Evolutionary conservation across 2,329 filamentous ascomycete species (phyloP), one percentile per base, ranked within the genome.

Genomic region (Chlorencoelia australis): DNA sequence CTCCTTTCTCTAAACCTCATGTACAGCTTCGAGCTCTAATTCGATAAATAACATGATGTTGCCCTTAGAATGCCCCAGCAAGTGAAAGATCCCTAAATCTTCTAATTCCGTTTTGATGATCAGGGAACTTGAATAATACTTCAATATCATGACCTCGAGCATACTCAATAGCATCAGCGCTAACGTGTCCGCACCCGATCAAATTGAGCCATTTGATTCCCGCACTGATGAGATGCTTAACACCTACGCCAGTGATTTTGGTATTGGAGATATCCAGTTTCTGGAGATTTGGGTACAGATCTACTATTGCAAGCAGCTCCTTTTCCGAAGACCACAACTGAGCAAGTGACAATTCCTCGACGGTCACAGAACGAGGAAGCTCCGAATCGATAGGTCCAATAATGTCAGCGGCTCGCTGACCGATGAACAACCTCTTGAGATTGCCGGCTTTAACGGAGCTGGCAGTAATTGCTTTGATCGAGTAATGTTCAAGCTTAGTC

Each of bases 81-180:
- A n/a, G n/a, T n/a, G n/a, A n/a, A n/a, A n/a, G 36, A 9, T 35
- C 15, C 26, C 31, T 34, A 5, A 17, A 37, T 1, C 7, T 21
- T 14, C n/a, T n/a, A n/a, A n/a, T n/a, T 4, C 10, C 3, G 15
- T 16, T 5, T 7, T 2, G 14, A 11, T 4, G 8, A 7, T n/a
- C 25, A 5, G 22, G 20, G 27, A 47, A 46, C 7, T 30, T 34
- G 21, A 41, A 52, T 7, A 37, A 29, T 6, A 59, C 49, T 15
- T 48, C 33, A 9, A 52, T 43, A 9, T 50, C 54, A 27, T 47
- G 44, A 4, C 38, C 35, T 20, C 54, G 43, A 30, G 56, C 57
- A 42, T 48, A 56, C 11, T 53, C 47, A 4, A 59, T 42, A 5
- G 56, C 57, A 45, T 60, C 58, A 1, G 32, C n/a, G 14, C 46